Conservation (phyloP, 176 grass and related monocot species). For the Rhynchospora tenuis region DNA sequence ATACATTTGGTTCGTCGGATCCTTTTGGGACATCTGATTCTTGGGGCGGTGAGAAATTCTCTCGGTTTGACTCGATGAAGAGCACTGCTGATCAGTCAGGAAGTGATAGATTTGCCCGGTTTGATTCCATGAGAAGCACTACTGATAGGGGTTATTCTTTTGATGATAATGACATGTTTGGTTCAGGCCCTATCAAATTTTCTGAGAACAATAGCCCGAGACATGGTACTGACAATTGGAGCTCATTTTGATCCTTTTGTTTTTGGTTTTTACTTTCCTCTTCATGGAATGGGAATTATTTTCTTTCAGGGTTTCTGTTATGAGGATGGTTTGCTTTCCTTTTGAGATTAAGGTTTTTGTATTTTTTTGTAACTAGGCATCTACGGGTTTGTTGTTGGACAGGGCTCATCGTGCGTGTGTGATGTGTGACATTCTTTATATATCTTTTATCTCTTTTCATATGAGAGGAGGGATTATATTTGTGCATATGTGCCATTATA, state of each 20-base stretch:
- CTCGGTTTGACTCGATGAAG: slow-evolving; percentile 77
- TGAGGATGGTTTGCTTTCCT: slow-evolving; percentile 11
- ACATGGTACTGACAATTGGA: slow-evolving; percentile 75
- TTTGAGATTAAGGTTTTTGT: slow-evolving; percentile 20
- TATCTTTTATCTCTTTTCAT: slow-evolving; percentile 29
- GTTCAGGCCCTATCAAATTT: slow-evolving; percentile 55
- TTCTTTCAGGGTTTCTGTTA: slow-evolving; percentile 17
- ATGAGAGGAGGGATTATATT: slow-evolving; percentile 29
- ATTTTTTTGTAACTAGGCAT: slow-evolving; percentile 27
- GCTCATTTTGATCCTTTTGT: slow-evolving; percentile 55
- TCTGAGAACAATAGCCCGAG: slow-evolving; percentile 51
- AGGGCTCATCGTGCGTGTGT: slow-evolving; percentile 24
- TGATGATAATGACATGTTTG: slow-evolving; percentile 63
- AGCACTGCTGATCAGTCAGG: slow-evolving; percentile 38
- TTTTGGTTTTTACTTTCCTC: slow-evolving; percentile 18
- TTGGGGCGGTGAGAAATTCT: slow-evolving; percentile 14
- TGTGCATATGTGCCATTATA: slow-evolving; percentile 26
- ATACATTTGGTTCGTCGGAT: slow-evolving; percentile 28
- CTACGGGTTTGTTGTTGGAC: slow-evolving; percentile 23
- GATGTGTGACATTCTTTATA: slow-evolving; percentile 25
- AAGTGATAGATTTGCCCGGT: slow-evolving; percentile 17
- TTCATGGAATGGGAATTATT: slow-evolving; percentile 7
- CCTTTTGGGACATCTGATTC: slow-evolving; percentile 14
- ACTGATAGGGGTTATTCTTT: slow-evolving; percentile 48
- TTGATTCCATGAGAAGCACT: slow-evolving; percentile 37